A percentile compares a stretch with the other conserved stretches of the same genome.
These are phyloP conservation scores for Colletotrichum sp. DNA, from an alignment of 2,329 filamentous ascomycete genomes.

Conservation along the genomic window DNA sequence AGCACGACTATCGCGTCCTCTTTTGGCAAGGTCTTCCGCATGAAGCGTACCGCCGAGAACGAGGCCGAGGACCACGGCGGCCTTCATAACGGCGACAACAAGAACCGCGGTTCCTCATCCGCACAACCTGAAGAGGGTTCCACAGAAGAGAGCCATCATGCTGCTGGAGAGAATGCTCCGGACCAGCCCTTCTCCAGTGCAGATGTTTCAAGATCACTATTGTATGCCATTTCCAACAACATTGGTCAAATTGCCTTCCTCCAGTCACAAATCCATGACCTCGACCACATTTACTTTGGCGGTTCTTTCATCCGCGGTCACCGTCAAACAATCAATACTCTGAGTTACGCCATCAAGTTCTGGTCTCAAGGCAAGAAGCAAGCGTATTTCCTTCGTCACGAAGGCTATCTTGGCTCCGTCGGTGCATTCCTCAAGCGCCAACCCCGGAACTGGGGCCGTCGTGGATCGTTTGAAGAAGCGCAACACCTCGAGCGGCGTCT, in stretches of 20 bases:
- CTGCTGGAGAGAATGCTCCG: slow-evolving; percentile 28
- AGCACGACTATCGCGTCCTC: slow-evolving; percentile 94
- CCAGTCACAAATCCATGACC: slow-evolving; percentile 92
- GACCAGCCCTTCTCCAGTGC: slow-evolving; percentile 69
- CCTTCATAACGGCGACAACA: slow-evolving; percentile 55
- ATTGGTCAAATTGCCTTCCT: slow-evolving; percentile 97
- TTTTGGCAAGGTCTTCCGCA: slow-evolving; percentile 95
- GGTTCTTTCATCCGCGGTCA: slow-evolving; percentile 97
- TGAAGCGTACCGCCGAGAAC: slow-evolving; percentile 84
- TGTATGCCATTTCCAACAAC: slow-evolving; percentile 97
- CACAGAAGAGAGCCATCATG: not conserved
- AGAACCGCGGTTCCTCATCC: slow-evolving; percentile 28
- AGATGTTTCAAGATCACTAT: slow-evolving; percentile 88
- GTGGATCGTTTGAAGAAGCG: slow-evolving; percentile 73
- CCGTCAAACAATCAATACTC: slow-evolving; percentile 95
- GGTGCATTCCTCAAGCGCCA: slow-evolving; percentile 93
- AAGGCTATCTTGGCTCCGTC: slow-evolving; percentile 93
- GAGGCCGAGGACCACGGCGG: slow-evolving; percentile 76
- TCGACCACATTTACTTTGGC: slow-evolving; percentile 96
- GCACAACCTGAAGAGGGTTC: slow-evolving; percentile 5
- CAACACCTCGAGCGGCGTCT: slow-evolving; percentile 8
- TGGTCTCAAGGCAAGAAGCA: slow-evolving; percentile 95
- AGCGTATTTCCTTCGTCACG: slow-evolving; percentile 93
- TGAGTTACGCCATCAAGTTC: slow-evolving; percentile 96
- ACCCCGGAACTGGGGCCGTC: slow-evolving; percentile 87